phyloP scores from a whole-genome alignment of 345 rosid species.

The Erodium maritimum region DNA sequence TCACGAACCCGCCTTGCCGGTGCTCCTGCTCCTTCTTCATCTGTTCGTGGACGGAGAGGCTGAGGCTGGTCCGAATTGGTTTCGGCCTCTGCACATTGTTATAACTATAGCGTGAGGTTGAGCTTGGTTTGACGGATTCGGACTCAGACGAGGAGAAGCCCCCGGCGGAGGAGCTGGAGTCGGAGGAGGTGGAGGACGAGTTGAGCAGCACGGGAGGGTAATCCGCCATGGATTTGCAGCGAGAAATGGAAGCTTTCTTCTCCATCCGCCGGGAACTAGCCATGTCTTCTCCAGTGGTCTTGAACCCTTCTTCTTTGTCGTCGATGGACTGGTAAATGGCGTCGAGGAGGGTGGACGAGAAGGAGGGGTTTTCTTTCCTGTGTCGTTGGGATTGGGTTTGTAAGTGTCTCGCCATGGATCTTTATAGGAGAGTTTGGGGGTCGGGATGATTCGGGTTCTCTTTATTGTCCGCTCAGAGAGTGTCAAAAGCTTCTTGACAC shows the following conservation, averaged over 20 bases:
- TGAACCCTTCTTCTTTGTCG: constrained; percentile 27
- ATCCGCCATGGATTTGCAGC: no score
- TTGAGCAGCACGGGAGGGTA: constrained; percentile 7
- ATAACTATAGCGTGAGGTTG: constrained; percentile 15
- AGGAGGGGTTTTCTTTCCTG: constrained; percentile 51
- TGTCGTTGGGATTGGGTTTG: no score
- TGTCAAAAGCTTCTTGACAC: no score
- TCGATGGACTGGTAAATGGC: constrained; percentile 74
- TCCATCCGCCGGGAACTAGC: constrained; percentile 18
- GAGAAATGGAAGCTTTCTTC: constrained; percentile 18
- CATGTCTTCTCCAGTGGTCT: constrained; percentile 9
- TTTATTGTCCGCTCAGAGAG: no score
- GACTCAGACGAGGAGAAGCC: constrained; percentile 76
- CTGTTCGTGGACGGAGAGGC: background rate
- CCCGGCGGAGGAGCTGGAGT: constrained; percentile 46
- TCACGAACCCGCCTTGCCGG: constrained; percentile 35
- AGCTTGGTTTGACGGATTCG: constrained; percentile 33
- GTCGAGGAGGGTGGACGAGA: constrained; percentile 76
- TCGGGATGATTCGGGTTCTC: no score
- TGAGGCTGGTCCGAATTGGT: constrained; percentile 42
- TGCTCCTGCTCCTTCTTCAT: constrained; percentile 5
- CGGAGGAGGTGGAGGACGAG: constrained; percentile 64
- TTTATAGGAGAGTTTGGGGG: no score
- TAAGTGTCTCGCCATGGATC: no score
- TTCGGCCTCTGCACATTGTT: constrained; percentile 32